Evolutionary conservation across 2,329 filamentous ascomycete genomes (phyloP), one percentile per base, ranked within the genome.

Genomic region (Xylariaceae sp.): DNA sequence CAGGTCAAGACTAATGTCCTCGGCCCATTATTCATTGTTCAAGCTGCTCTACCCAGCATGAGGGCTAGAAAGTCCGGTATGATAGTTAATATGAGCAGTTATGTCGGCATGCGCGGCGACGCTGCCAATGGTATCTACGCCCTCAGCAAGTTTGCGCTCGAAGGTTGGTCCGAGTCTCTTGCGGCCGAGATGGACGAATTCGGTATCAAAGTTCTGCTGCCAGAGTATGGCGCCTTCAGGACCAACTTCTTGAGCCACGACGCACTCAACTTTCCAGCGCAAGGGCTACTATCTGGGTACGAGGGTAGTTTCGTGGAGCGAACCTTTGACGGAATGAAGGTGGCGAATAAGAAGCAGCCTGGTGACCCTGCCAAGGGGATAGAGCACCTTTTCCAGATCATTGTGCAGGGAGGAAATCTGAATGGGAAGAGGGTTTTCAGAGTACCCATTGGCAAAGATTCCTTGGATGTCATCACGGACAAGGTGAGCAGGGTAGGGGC

Each of bases 201-300:
- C 55, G 65, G 66, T n/a, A 68, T 78, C 36, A 49, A 65, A 2
- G 73, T 78, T 2, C 62, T 79, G 4, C 66, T 78, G 21, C 74
- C 78, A 2, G 74, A 78, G 61, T 75, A 75, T 1, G 77, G 77
- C 1, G 71, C 67, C 1, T 78, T 77, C 65, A 69, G 75, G 0
- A 79, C 77, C 1, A 74, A 75, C 16, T 78, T 79, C 58, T 61
- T 75, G 3, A 51, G 47, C 40, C n/a, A n/a, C n/a, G n/a, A n/a
- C n/a, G n/a, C n/a, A n/a, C n/a, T n/a, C n/a, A n/a, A n/a, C n/a
- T n/a, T n/a, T n/a, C n/a, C n/a, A n/a, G n/a, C n/a, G n/a, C n/a
- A n/a, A n/a, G n/a, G n/a, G n/a, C n/a, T n/a, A n/a, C n/a, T n/a
- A n/a, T n/a, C n/a, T n/a, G n/a, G n/a, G n/a, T n/a, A n/a, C n/a